These are phyloP conservation scores for Candida namnaoensis DNA, from an alignment of 805 yeast species.

Conservation along the genomic window DNA sequence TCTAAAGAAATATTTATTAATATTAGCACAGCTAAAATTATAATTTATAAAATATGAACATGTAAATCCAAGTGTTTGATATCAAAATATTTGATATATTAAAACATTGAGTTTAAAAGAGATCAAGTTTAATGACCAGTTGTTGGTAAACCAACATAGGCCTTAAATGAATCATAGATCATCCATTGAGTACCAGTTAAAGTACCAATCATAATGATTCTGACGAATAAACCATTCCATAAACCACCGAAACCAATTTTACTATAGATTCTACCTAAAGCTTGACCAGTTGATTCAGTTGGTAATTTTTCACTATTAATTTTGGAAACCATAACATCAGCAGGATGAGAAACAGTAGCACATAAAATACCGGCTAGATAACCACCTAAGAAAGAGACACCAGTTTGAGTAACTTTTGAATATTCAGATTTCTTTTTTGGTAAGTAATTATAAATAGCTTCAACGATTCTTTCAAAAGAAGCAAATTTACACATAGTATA, in stretches of 20 bases:
- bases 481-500: constrained; percentile 98
- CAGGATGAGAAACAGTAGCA: constrained; percentile 95
- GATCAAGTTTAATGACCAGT: constrained; percentile 43
- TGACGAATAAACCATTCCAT: constrained; percentile 92
- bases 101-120: too few species aligned
- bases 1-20: too few species aligned
- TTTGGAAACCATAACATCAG: constrained; percentile 97
- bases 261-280: constrained; percentile 65
- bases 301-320: constrained; percentile 66
- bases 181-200: constrained; percentile 97
- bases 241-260: constrained; percentile 85
- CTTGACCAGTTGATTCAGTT: constrained; percentile 57
- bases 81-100: too few species aligned
- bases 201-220: constrained; percentile 96
- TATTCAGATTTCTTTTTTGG: constrained; percentile 70
- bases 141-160: constrained; percentile 90
- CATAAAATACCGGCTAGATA: constrained; percentile 96
- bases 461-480: constrained; percentile 87
- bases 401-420: constrained; percentile 74
- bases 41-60: too few species aligned
- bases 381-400: constrained; percentile 92
- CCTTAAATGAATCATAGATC: constrained; percentile 92
- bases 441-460: constrained; percentile 60
- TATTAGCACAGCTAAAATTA: too few species aligned
- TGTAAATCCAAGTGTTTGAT: too few species aligned